These are phyloP conservation scores for Cyberlindnera xylosilytica DNA, from an alignment of 805 yeast genomes.

Conservation along the genomic window DNA sequence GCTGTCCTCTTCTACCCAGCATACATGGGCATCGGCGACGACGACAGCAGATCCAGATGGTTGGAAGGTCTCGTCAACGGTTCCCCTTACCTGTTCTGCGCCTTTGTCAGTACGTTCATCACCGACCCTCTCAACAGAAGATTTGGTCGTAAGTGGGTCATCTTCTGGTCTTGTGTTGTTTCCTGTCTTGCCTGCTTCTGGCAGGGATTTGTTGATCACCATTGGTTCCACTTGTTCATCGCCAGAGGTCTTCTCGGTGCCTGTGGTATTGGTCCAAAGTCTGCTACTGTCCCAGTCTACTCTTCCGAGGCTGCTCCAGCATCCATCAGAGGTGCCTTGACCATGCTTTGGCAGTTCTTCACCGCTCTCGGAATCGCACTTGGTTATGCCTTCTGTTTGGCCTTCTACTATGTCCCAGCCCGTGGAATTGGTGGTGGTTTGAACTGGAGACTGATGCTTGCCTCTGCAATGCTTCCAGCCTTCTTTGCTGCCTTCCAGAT, in stretches of 20 bases:
- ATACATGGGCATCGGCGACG: constrained; percentile 48
- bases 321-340: constrained; percentile 60
- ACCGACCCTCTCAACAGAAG: constrained; percentile 55
- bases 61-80: constrained; percentile 63
- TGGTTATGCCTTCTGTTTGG: constrained; percentile 64
- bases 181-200: constrained; percentile 64
- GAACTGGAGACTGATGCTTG: constrained; percentile 71
- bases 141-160: constrained; percentile 64
- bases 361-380: constrained; percentile 74
- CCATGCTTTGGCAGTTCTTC: constrained; percentile 74
- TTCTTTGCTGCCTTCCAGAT: constrained; percentile 55
- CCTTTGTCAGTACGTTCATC: constrained; percentile 59
- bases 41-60: constrained; percentile 49
- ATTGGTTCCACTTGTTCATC: constrained; percentile 67
- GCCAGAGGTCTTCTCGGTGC: constrained; percentile 61
- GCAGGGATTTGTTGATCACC: constrained; percentile 55
- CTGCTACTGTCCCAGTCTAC: constrained; percentile 75
- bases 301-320: constrained; percentile 66
- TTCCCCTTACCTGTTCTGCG: constrained; percentile 67
- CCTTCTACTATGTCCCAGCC: constrained; percentile 52
- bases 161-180: constrained; percentile 58
- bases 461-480: constrained; percentile 67
- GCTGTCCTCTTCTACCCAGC: constrained; percentile 61
- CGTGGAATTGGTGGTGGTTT: constrained; percentile 37
- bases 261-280: constrained; percentile 67